Conservation (phyloP, 306 rosid genomes). For the Trifolium pratense region DNA sequence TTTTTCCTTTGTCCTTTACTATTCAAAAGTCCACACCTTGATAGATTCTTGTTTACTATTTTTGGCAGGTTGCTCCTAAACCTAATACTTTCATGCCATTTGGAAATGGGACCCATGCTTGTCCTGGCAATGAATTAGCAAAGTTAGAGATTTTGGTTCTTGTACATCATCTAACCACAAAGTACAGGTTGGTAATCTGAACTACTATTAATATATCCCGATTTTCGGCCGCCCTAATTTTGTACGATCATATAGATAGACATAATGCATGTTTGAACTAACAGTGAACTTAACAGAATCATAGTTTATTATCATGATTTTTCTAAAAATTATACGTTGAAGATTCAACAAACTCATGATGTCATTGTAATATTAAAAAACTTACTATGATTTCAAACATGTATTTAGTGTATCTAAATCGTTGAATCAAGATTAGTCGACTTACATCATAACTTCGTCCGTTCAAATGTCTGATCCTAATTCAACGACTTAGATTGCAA, state of each 20-base stretch:
- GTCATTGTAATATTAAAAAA: neutral
- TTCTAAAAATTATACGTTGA: too few relatives aligned
- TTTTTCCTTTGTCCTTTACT: neutral
- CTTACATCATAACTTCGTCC: neutral
- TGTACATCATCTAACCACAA: constrained; percentile 83
- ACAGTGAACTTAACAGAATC: neutral
- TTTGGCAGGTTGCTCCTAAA: constrained; percentile 70
- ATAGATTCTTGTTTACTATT: constrained; percentile 30
- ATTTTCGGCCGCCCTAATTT: neutral
- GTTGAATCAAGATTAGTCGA: neutral
- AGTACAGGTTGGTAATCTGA: constrained; percentile 64
- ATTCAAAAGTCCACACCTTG: constrained; percentile 21
- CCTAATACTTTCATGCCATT: constrained; percentile 91
- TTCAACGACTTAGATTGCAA: neutral
- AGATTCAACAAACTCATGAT: too few relatives aligned
- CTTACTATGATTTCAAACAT: neutral
- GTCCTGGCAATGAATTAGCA: constrained; percentile 96
- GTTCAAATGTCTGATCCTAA: neutral
- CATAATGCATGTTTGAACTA: neutral
- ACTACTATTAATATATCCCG: neutral
- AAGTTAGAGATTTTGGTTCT: constrained; percentile 85
- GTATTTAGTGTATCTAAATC: neutral
- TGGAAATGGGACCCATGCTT: constrained; percentile 89
- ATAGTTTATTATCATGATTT: neutral
- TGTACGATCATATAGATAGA: accelerated